phyloP scores from a whole-genome alignment of 805 yeast species.

The Brettanomyces anomalus region DNA sequence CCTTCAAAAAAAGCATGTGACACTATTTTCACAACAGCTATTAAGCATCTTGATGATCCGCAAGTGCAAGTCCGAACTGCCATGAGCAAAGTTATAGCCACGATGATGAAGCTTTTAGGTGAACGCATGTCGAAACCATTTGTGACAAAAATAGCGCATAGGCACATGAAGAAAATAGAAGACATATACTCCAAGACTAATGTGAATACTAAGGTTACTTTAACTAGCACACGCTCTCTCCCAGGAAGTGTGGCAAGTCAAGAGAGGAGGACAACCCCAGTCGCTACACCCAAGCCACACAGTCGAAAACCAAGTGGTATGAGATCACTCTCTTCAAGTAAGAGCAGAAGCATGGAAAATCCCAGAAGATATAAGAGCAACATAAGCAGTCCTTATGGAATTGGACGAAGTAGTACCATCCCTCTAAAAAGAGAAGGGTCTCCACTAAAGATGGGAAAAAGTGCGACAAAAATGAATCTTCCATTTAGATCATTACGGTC shows the following conservation, averaged over 20 bases:
- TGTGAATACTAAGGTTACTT: neutral
- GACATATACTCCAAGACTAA: slow-evolving; percentile 37
- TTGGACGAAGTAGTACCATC: neutral
- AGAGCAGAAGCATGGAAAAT: neutral
- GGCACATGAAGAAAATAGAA: slow-evolving; percentile 54
- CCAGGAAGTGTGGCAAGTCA: neutral
- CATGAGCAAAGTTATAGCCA: slow-evolving; percentile 72
- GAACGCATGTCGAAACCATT: slow-evolving; percentile 52
- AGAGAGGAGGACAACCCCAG: neutral
- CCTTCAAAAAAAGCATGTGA: slow-evolving; percentile 52
- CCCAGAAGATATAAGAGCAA: neutral
- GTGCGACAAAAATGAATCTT: neutral
- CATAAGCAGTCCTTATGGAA: neutral
- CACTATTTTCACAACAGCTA: slow-evolving; percentile 42
- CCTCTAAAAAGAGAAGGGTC: neutral
- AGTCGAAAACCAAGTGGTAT: neutral
- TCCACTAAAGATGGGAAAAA: neutral
- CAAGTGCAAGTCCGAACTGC: slow-evolving; percentile 76
- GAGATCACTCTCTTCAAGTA: neutral
- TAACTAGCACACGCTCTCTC: neutral
- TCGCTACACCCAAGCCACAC: too few species aligned
- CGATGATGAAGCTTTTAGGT: slow-evolving; percentile 76
- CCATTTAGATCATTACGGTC: neutral
- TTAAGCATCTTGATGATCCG: slow-evolving; percentile 69
- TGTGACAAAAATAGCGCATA: slow-evolving; percentile 65